A percentile compares a stretch with the other conserved stretches of the same genome.
These are phyloP conservation scores for Chalciporus sp. DNA, from an alignment of 1,284 basidiomycete species.

Conservation along the genomic window DNA sequence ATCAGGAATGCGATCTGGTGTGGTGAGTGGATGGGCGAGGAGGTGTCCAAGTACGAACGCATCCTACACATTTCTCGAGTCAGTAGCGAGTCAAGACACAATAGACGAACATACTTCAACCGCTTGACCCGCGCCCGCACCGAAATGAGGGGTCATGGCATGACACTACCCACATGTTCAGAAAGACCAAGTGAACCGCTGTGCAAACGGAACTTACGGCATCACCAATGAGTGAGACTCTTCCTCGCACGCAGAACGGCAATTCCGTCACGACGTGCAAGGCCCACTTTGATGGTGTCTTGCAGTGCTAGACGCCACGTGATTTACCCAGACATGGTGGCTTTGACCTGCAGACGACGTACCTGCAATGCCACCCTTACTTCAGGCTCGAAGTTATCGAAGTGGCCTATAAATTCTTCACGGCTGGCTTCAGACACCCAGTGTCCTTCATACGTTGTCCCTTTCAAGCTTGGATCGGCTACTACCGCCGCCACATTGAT, in stretches of 20 bases:
- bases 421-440: conserved; percentile 33
- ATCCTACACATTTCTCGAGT: conserved; percentile 27
- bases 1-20: conserved; percentile 18
- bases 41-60: conserved; percentile 39
- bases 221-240: conserved; percentile 36
- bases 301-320: neutral
- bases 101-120: conserved; percentile 30
- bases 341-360: conserved; percentile 1
- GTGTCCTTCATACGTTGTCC: conserved; percentile 36
- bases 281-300: conserved; percentile 22
- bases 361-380: conserved; percentile 43
- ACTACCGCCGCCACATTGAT: conserved; percentile 46
- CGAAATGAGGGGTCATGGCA: conserved; percentile 32
- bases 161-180: conserved; percentile 18
- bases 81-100: neutral
- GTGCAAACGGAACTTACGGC: conserved; percentile 20
- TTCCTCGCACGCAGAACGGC: conserved; percentile 28
- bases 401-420: conserved; percentile 33
- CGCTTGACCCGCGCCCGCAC: conserved; percentile 33
- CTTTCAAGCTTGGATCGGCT: conserved; percentile 38
- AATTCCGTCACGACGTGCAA: conserved; percentile 32
- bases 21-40: conserved; percentile 29
- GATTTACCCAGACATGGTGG: too few relatives aligned
- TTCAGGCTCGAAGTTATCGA: conserved; percentile 44
- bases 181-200: neutral